Evolutionary conservation across 495 filamentous ascomycete genomes (phyloP), one percentile per base, ranked within the genome.

Genomic region (Trichoderma virens): DNA sequence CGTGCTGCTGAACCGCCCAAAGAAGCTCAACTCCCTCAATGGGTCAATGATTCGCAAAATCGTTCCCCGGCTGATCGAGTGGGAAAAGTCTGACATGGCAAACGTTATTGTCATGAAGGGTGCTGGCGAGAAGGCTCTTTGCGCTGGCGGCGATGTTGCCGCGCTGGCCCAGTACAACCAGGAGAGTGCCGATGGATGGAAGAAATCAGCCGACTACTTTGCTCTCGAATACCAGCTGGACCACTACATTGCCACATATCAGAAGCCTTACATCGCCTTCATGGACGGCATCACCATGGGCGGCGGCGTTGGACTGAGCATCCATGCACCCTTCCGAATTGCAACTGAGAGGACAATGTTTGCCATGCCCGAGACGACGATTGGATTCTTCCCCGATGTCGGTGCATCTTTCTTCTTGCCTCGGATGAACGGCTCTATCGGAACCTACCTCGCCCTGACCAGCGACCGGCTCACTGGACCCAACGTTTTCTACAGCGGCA

Each of bases 211-310:
- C 25, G 87, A 91, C 41, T 98, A 92, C 79, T 98, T 98, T 71
- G 88, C 75, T 9, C 84, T 91, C 56, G 94, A 98, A 85, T 98
- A 97, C 80, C 84, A 86, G 71, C 87, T 98, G 62, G 89, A 98
- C 76, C 94, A 98, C 77, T 75, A 91, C 61, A 93, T 98, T 70
- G 92, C 95, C n/a, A 97, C 92, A 60, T 97, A 93, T 79, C 69
- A 77, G 30, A 98, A 97, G 79, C 94, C 94, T 2, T 94, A 93
- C 72, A 85, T 98, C 60, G 92, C 95, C 41, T 89, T 97, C 73
- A 93, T 98, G 88, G 95, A 98, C 71, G 94, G 94, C 64, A 88
- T 96, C 71, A 98, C 95, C 28, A 98, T 98, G 94, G 94, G 94
- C 65, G 94, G 94, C 62, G 94, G 94, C 62, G 95, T 98, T 32